Percentiles rank a stretch among this genome's conserved stretches.
Evolutionary conservation across 108 stramenopile genomes (phyloP).

Genomic region (Cafeteria roenbergensis): DNA sequence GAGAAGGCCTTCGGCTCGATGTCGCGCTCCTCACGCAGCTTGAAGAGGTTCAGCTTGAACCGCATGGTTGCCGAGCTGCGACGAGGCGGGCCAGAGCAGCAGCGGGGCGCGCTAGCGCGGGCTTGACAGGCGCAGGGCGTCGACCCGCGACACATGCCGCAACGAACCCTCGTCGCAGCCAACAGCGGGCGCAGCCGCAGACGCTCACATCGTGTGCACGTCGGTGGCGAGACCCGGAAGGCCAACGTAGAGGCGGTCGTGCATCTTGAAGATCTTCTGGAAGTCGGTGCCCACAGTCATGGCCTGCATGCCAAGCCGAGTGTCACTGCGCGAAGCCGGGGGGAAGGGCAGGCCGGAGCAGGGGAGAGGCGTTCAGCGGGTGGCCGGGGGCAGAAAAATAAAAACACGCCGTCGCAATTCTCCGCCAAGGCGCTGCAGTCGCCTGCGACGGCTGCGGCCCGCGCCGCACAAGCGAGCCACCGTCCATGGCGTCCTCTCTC

Average conservation of each 20-base stretch:
- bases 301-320: slow-evolving; percentile 74
- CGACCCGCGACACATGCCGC: no score
- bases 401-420: background rate
- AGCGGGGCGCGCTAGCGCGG: background rate
- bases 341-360: background rate
- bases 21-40: slow-evolving; percentile 80
- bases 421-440: background rate
- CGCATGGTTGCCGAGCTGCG: slow-evolving; percentile 46
- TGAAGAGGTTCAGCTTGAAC: slow-evolving; percentile 77
- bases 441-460: background rate
- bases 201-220: slow-evolving; percentile 65
- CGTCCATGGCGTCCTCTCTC: no score
- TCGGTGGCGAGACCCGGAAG: slow-evolving; percentile 86
- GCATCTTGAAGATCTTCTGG: slow-evolving; percentile 82
- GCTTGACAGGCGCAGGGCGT: no score
- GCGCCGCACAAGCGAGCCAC: background rate
- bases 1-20: slow-evolving; percentile 83
- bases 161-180: no score
- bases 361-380: no score
- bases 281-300: slow-evolving; percentile 86
- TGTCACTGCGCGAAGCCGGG: slow-evolving; percentile 39
- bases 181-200: no score
- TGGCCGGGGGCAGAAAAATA: background rate
- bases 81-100: background rate
- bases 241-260: slow-evolving; percentile 75